Evolutionary conservation across 192 early-diverging fungal species (phyloP).

Genomic region (Backusella tarrabulga): DNA sequence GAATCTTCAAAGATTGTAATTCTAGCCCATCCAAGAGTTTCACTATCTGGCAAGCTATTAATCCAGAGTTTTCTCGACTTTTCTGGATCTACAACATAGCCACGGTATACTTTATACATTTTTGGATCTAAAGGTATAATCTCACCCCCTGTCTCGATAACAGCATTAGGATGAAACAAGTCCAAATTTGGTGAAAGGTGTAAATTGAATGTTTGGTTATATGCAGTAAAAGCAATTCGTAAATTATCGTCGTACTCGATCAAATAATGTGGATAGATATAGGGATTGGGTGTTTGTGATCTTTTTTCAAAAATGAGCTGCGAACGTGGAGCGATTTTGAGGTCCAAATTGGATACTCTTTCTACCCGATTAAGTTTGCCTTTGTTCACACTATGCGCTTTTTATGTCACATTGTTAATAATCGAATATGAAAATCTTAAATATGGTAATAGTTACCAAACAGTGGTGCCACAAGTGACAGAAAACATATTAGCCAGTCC

Average conservation of each 20-base stretch:
- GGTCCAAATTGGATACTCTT: background rate
- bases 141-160: conserved; percentile 1
- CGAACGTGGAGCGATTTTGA: conserved; percentile 23
- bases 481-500: background rate
- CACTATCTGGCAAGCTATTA: conserved; percentile 8
- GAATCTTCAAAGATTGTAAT: conserved; percentile 39
- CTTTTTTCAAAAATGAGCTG: conserved; percentile 20
- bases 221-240: conserved; percentile 56
- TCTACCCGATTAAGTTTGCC: conserved; percentile 7
- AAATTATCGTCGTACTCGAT: conserved; percentile 48
- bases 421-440: background rate
- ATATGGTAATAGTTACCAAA: conserved; percentile 1
- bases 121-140: background rate
- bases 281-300: background rate
- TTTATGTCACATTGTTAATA: background rate
- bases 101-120: conserved; percentile 44
- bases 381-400: background rate
- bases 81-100: conserved; percentile 21
- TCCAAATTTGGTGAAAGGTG: conserved; percentile 69
- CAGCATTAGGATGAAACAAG: conserved; percentile 64
- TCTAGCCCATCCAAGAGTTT: conserved; percentile 54
- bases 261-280: conserved; percentile 1
- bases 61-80: conserved; percentile 21
- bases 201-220: conserved; percentile 64
- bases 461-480: background rate